phyloP scores from a whole-genome alignment of 2,329 filamentous ascomycete genomes.

The Fusarium pseudocircinatum region DNA sequence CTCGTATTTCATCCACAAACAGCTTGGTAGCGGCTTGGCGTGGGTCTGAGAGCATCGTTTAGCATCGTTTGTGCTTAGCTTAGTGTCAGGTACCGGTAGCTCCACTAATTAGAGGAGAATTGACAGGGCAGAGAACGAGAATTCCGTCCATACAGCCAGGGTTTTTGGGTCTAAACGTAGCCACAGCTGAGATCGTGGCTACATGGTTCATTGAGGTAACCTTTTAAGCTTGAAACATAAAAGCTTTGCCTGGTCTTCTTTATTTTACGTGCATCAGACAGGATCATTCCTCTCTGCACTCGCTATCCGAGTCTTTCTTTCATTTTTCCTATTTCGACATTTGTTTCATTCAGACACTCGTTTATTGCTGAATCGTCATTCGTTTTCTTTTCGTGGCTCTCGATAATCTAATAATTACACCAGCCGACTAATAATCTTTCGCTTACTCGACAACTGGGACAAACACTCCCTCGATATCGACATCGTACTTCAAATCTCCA shows the following conservation, averaged over 20 bases:
- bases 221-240: conserved; percentile 3
- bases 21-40: background rate
- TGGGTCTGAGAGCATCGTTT: background rate
- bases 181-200: background rate
- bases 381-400: background rate
- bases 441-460: background rate
- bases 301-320: conserved; percentile 9
- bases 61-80: background rate
- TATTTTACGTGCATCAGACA: background rate
- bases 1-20: background rate
- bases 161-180: conserved; percentile 1
- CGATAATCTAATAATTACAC: background rate
- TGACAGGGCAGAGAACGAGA: background rate
- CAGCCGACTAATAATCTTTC: background rate
- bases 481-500: background rate
- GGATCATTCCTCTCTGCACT: conserved; percentile 17
- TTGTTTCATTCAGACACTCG: conserved; percentile 8
- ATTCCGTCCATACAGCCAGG: conserved; percentile 10
- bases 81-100: conserved; percentile 20
- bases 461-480: background rate
- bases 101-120: conserved; percentile 4
- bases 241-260: conserved; percentile 3
- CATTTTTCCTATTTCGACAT: background rate
- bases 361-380: background rate
- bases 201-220: background rate